phyloP scores from a whole-genome alignment of 139 green algal species.

The Eudorina sp. region DNA sequence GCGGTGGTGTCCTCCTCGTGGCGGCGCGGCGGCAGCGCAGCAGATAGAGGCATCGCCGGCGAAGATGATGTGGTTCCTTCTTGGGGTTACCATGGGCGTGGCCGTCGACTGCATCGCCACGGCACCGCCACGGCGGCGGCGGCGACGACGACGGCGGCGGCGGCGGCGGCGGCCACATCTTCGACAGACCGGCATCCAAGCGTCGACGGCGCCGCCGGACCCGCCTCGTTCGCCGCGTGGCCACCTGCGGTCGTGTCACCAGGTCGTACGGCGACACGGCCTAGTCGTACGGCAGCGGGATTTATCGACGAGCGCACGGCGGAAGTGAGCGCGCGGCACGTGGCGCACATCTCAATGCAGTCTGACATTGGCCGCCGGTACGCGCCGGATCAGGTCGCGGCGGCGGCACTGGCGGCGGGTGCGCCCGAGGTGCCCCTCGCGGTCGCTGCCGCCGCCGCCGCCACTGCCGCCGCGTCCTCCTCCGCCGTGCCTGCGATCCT shows the following conservation, averaged over 20 bases:
- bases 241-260: not conserved
- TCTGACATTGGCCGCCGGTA: constrained; percentile 4
- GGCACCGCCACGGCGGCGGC: not conserved
- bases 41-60: too few relatives aligned
- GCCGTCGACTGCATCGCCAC: not conserved
- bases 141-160: not conserved
- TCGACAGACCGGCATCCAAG: not conserved
- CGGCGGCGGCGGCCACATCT: not conserved
- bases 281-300: not conserved
- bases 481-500: too few relatives aligned
- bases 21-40: too few relatives aligned
- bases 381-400: constrained; percentile 23
- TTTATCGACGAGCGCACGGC: not conserved
- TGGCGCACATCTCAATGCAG: constrained; percentile 16
- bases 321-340: not conserved
- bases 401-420: not conserved
- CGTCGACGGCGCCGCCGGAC: not conserved
- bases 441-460: not conserved
- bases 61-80: too few relatives aligned
- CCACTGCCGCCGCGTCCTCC: too few relatives aligned
- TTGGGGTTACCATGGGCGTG: too few relatives aligned
- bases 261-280: not conserved
- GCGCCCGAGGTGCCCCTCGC: not conserved
- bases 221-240: not conserved
- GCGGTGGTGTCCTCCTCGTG: not conserved